Base-by-base conservation (phyloP, 352 stramenopile genomes). In the Achlya hypogyna region DNA sequence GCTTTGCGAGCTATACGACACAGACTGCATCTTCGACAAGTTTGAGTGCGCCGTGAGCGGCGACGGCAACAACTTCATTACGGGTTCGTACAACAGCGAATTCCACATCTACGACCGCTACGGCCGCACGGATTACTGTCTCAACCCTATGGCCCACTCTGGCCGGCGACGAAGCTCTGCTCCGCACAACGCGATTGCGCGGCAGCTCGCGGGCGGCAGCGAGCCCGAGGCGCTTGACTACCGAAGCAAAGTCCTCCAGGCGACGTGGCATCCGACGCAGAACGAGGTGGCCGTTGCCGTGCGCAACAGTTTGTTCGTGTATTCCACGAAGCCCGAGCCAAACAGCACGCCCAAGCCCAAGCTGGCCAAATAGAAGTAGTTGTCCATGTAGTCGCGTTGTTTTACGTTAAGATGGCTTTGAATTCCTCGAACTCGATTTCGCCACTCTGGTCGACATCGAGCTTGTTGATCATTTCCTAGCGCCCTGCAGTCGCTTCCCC, bases 341-440 rank as follows among this genome's bases (percentile, higher is more conserved):
- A 29, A 6, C 18, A 54, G 18, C 8, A 6, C 16, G 12, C 51
- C 51, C 18, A 67, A 58, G 32, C n/a, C 8, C 47, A 56, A 58
- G 28, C n/a, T 25, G 1, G 23, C 22, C 6, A 42, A 67, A 27
- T 56, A 34, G 27, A 8, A 22, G 56, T 64, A 43, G 56, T 22
- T 10, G 52, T 9, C 14, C 28, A 20, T 28, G 22, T 49, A n/a
- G 16, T 1, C 16, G 16, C 23, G 16, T 16, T 58, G 16, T 5
- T 40, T 81, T 58, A 93, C 3, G 84, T 93, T 56, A 91, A 71
- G 53, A 93, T 93, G 52, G 89, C 84, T 73, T 97, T 98, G 76
- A 98, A 98, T 74, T 98, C 95, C 53, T 97, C 88, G 71, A 97
- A 98, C 67, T 98, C 93, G 62, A 98, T 98, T 75, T 98, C 91